Percentiles rank a stretch among this genome's conserved stretches.
phyloP scores from a whole-genome alignment of 2,329 filamentous ascomycete species.

The Metarhizium album region DNA sequence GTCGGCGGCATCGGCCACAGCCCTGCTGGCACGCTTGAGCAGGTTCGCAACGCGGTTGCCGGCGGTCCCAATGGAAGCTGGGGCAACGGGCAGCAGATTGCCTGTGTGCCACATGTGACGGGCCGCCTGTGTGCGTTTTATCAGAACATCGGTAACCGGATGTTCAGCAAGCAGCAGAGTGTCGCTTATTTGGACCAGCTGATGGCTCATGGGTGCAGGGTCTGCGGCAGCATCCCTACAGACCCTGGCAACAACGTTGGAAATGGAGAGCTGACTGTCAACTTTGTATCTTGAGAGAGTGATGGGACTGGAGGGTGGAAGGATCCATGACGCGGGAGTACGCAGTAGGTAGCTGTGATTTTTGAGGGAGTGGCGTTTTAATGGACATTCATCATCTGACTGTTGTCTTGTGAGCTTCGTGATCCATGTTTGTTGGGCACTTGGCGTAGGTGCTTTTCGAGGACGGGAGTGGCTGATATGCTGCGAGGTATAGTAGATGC shows the following conservation, averaged over 20 bases:
- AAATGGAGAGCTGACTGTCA: conserved; percentile 10
- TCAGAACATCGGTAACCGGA: conserved; percentile 7
- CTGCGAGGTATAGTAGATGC: too few species aligned
- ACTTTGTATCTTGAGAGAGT: conserved; percentile 1
- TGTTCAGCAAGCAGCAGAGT: conserved; percentile 6
- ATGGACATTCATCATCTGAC: too few species aligned
- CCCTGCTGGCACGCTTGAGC: conserved; percentile 5
- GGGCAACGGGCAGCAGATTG: conserved; percentile 7
- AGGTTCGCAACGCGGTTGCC: conserved; percentile 6
- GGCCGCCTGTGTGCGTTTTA: conserved; percentile 8
- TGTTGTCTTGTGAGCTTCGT: too few species aligned
- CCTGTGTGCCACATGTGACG: conserved; percentile 5
- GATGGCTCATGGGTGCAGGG: conserved; percentile 3
- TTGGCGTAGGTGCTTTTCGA: too few species aligned
- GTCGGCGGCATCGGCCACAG: conserved; percentile 6
- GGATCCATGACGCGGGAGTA: too few species aligned
- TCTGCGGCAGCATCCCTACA: conserved; percentile 9
- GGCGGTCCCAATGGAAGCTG: conserved; percentile 2
- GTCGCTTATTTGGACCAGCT: not conserved
- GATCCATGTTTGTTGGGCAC: too few species aligned
- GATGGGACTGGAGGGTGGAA: too few species aligned
- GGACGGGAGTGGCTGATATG: too few species aligned
- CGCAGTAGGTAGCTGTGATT: too few species aligned
- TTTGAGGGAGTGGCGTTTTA: too few species aligned
- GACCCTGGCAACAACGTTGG: conserved; percentile 8